Evolutionary conservation across 2,329 filamentous ascomycete species (phyloP), one percentile per base, ranked within the genome.

Genomic region (Colletotrichum falcatum): DNA sequence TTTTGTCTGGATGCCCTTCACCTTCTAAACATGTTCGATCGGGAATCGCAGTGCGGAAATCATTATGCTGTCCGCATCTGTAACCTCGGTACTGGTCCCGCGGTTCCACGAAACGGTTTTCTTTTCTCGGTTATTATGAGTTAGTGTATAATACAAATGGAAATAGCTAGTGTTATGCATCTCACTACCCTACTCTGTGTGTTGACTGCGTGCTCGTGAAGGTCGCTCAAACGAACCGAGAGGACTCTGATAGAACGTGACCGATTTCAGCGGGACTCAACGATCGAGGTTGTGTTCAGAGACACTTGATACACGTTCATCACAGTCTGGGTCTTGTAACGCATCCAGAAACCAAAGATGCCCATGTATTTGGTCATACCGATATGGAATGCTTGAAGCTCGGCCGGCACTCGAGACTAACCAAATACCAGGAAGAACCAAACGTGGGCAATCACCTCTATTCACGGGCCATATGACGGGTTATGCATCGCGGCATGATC

Each of bases 401-500:
- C 18, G 9, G 18, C 18, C 42, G 18, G 42, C n/a, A n/a, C 18
- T 44, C 3, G 4, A 44, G 5, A 8, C 8, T 44, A 8, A 8
- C 2, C 3, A 46, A 11, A n/a, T 11, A 23, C 20, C 12, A 46
- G 1, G 3, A 23, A 46, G 20, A n/a, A 23, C 9, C n/a, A 23
- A 46, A 7, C 7, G 4, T 8, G 44, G 9, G 2, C 1, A 23
- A 5, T n/a, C 20, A 46, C 2, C 0, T 44, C 20, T 8, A 23
- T 46, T 23, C n/a, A 12, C 44, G 5, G n/a, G 20, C 44, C n/a
- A n/a, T 4, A 20, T 23, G 1, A 23, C 23, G n/a, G 8, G n/a
- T 0, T 23, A 1, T 46, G 44, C 20, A 1, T 12, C 4, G 44
- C n/a, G 5, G 7, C 18, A 5, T 14, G 7, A 9, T 0, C 20